Conservation (phyloP, 1,284 basidiomycete species). For the Ganoderma sinense region DNA sequence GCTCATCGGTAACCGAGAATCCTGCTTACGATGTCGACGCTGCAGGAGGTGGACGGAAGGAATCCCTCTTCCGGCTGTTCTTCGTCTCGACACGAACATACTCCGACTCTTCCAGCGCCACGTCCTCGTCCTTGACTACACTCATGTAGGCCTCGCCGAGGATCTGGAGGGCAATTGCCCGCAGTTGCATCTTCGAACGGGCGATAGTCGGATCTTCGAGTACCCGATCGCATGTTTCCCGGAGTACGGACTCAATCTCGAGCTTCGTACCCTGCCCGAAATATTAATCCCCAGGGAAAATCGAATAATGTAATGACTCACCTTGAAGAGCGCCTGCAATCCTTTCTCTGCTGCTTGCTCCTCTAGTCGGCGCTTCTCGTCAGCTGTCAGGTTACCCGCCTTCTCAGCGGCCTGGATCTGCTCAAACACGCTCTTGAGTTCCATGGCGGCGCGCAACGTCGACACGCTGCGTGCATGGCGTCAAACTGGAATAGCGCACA, state of each 20-base stretch:
- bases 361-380: conserved; percentile 90
- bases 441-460: conserved; percentile 87
- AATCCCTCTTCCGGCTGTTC: conserved; percentile 51
- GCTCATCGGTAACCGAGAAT: not conserved
- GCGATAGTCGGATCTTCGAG: conserved; percentile 65
- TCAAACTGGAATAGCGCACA: conserved; percentile 2
- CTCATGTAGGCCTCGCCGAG: conserved; percentile 79
- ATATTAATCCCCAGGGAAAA: conserved; percentile 1
- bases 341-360: conserved; percentile 98
- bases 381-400: conserved; percentile 84
- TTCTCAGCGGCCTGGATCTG: conserved; percentile 94
- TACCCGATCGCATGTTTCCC: conserved; percentile 93
- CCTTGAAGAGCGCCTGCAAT: conserved; percentile 93
- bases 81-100: conserved; percentile 88
- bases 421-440: conserved; percentile 95
- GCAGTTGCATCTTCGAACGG: conserved; percentile 71
- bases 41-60: conserved; percentile 28
- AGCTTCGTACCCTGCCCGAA: conserved; percentile 84
- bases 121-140: conserved; percentile 75
- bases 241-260: conserved; percentile 92
- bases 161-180: conserved; percentile 86
- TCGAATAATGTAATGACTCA: conserved; percentile 36
- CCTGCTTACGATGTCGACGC: not conserved
- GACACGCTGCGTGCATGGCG: conserved; percentile 69
- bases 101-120: conserved; percentile 67